phyloP scores from a whole-genome alignment of 768 basidiomycete species.

The Jaapia argillacea region DNA sequence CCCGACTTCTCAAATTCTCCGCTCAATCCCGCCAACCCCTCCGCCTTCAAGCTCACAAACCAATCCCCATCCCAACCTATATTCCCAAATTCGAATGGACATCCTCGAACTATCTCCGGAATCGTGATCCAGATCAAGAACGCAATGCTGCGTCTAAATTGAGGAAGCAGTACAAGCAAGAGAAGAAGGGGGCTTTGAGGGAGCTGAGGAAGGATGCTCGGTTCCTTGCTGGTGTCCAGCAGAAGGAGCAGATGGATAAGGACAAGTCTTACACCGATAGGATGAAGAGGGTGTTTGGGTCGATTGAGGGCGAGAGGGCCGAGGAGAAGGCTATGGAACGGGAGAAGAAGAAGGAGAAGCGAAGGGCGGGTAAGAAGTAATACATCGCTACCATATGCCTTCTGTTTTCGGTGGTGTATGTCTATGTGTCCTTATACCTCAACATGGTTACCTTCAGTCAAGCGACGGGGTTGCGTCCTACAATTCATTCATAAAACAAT shows the following conservation, averaged over 20 bases:
- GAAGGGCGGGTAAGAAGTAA: slow-evolving; percentile 67
- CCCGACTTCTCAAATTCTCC: slow-evolving; percentile 64
- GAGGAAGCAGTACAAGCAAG: slow-evolving; percentile 85
- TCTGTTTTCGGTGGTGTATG: too few relatives aligned
- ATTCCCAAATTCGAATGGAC: slow-evolving; percentile 86
- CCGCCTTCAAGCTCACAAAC: slow-evolving; percentile 84
- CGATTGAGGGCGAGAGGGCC: slow-evolving; percentile 79
- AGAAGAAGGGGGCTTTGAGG: slow-evolving; percentile 92
- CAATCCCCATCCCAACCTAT: slow-evolving; percentile 90
- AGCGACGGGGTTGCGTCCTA: slow-evolving; percentile 5
- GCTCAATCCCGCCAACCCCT: slow-evolving; percentile 69
- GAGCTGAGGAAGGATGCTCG: slow-evolving; percentile 92
- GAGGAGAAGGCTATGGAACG: slow-evolving; percentile 92
- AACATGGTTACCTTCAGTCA: slow-evolving; percentile 24
- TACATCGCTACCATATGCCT: too few relatives aligned
- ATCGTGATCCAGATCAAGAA: slow-evolving; percentile 88
- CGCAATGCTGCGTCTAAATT: slow-evolving; percentile 82
- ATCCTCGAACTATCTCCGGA: slow-evolving; percentile 64
- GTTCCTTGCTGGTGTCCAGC: slow-evolving; percentile 85
- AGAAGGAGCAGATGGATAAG: slow-evolving; percentile 78
- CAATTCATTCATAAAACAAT: too few relatives aligned
- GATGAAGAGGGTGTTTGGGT: slow-evolving; percentile 75
- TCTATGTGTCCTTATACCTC: too few relatives aligned
- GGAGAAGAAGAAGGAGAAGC: slow-evolving; percentile 70
- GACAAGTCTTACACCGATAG: slow-evolving; percentile 69